Percentiles rank a stretch among this genome's conserved stretches.
Conservation (phyloP, 768 basidiomycete species). For the Hemileccinum rubropunctum region DNA sequence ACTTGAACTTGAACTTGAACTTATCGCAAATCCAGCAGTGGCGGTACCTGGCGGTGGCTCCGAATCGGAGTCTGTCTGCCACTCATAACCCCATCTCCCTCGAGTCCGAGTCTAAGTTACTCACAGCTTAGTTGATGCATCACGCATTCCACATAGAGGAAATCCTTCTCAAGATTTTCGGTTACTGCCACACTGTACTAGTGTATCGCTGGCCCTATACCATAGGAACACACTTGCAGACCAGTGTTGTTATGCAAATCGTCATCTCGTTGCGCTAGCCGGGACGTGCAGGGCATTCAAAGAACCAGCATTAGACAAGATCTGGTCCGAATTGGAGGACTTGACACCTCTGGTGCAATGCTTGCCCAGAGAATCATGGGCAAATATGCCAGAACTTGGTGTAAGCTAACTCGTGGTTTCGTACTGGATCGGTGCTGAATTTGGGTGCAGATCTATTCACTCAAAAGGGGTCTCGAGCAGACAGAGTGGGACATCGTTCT, state of each 20-base stretch:
- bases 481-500: constrained; percentile 9
- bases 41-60: no score
- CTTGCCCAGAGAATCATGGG: constrained; percentile 3
- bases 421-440: no score
- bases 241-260: neutral
- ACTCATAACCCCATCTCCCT: no score
- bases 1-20: no score
- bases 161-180: constrained; percentile 12
- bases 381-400: neutral
- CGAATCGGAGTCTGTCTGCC: no score
- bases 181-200: neutral
- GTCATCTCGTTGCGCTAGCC: neutral
- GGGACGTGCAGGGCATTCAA: constrained; percentile 17
- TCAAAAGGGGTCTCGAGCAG: neutral
- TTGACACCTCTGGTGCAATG: constrained; percentile 11
- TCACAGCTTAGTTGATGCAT: no score
- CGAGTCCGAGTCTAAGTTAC: no score
- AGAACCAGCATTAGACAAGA: constrained; percentile 6
- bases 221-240: no score
- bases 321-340: constrained; percentile 11
- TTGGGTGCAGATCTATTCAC: neutral
- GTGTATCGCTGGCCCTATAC: no score
- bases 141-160: constrained; percentile 6
- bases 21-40: no score
- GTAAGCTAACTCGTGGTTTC: constrained; percentile 3